Percentiles rank a stretch among this genome's conserved stretches.
These are phyloP conservation scores for Ustulina deusta DNA, from an alignment of 2,329 filamentous ascomycete species.

Conservation along the genomic window DNA sequence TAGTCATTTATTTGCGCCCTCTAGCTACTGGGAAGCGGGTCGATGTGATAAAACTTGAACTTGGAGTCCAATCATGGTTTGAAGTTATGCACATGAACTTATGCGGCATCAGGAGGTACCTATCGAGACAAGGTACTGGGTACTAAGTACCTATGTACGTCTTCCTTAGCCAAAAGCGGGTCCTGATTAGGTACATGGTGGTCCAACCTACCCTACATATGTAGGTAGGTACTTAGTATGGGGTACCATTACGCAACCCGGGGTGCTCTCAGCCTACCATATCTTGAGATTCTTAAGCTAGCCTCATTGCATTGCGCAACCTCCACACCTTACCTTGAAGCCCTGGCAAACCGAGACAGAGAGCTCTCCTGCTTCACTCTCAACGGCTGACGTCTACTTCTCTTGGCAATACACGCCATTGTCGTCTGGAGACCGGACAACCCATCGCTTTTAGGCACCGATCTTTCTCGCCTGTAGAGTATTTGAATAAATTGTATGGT, in stretches of 20 bases:
- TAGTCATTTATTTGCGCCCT: too few species aligned
- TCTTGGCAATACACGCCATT: slow-evolving; percentile 27
- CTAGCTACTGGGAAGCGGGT: too few species aligned
- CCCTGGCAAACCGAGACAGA: slow-evolving; percentile 15
- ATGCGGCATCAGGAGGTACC: too few species aligned
- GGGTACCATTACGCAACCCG: slow-evolving; percentile 31
- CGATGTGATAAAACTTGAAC: too few species aligned
- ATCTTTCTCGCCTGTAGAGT: slow-evolving; percentile 5
- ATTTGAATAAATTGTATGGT: slow-evolving; percentile 29
- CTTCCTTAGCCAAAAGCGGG: too few species aligned
- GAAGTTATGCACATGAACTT: too few species aligned
- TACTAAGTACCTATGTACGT: too few species aligned
- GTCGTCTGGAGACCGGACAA: background rate
- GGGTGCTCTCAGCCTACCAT: slow-evolving; percentile 18
- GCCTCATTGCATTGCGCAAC: slow-evolving; percentile 37
- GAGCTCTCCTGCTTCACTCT: slow-evolving; percentile 17
- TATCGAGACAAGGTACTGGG: too few species aligned
- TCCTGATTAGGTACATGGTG: too few species aligned
- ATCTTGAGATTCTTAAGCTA: slow-evolving; percentile 23
- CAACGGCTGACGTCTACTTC: slow-evolving; percentile 33
- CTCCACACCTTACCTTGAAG: slow-evolving; percentile 33
- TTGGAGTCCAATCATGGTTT: too few species aligned
- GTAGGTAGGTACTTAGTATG: background rate
- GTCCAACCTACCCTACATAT: too few species aligned
- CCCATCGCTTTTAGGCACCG: slow-evolving; percentile 25